Evolutionary conservation across 176 grass and related monocot genomes (phyloP).

Genomic region (Bonia amplexicaulis): DNA sequence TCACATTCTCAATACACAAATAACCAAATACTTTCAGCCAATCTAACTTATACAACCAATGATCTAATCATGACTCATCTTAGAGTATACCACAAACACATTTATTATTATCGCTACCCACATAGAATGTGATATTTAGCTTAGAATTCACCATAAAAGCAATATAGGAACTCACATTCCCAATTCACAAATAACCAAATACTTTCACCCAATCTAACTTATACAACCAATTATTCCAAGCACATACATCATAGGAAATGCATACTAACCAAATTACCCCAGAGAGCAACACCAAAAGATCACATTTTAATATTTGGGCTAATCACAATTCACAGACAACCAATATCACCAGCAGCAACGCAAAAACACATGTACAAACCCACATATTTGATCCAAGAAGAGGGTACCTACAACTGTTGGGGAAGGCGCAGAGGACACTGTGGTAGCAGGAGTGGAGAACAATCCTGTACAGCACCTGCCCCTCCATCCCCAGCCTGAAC

Average conservation of each 20-base stretch:
- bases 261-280: not conserved
- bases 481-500: too few relatives aligned
- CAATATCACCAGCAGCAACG: not conserved
- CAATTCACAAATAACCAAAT: not conserved
- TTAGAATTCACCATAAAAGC: not conserved
- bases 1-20: not conserved
- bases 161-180: not conserved
- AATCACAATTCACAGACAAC: not conserved
- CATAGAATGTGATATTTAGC: not conserved
- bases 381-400: not conserved
- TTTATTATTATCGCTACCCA: not conserved
- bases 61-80: not conserved
- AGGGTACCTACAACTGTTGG: slow-evolving; percentile 66
- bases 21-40: not conserved
- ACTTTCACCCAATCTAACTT: not conserved
- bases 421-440: slow-evolving; percentile 66
- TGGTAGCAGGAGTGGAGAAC: slow-evolving; percentile 49
- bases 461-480: too few relatives aligned
- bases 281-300: not conserved
- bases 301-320: not conserved
- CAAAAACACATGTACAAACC: not conserved
- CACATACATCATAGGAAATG: not conserved
- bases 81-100: not conserved
- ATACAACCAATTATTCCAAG: not conserved
- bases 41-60: not conserved